Evolutionary conservation across 2,329 filamentous ascomycete species (phyloP).

Genomic region (Claviceps purpurea): DNA sequence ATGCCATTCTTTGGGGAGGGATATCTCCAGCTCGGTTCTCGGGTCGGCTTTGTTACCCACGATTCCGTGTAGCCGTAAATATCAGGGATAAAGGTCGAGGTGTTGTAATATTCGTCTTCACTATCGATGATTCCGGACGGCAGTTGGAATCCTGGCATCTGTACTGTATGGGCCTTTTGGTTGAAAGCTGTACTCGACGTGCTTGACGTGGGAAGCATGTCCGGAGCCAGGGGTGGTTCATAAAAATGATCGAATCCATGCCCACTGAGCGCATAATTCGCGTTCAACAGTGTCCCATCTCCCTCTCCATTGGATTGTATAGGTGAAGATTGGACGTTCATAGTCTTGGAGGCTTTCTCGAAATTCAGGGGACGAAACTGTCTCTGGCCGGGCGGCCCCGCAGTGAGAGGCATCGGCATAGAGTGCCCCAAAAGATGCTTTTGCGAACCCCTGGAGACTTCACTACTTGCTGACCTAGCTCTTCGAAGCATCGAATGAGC

Average conservation of each 20-base stretch:
- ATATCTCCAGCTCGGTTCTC: conserved; percentile 1
- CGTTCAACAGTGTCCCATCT: conserved; percentile 12
- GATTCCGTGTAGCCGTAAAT: neutral
- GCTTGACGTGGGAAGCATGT: neutral
- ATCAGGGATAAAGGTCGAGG: neutral
- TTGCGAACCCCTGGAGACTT: neutral
- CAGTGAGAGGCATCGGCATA: conserved; percentile 37
- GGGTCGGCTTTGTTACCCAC: neutral
- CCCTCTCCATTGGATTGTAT: conserved; percentile 9
- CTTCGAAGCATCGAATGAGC: neutral
- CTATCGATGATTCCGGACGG: neutral
- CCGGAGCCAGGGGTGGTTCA: neutral
- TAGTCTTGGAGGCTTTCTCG: conserved; percentile 23
- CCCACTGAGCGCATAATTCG: conserved; percentile 11
- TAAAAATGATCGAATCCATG: conserved; percentile 11
- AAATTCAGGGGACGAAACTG: conserved; percentile 32
- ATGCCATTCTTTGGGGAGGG: neutral
- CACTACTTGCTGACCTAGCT: neutral
- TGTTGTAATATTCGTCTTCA: neutral
- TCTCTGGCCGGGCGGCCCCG: conserved; percentile 40
- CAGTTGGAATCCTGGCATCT: neutral
- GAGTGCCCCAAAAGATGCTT: conserved; percentile 23
- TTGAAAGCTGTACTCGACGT: neutral
- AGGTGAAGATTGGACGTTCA: conserved; percentile 7
- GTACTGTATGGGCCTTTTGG: neutral